Percentiles rank a stretch among this genome's conserved stretches.
Conservation (phyloP, 1,284 basidiomycete species). For the Xerocomus minutiporus region DNA sequence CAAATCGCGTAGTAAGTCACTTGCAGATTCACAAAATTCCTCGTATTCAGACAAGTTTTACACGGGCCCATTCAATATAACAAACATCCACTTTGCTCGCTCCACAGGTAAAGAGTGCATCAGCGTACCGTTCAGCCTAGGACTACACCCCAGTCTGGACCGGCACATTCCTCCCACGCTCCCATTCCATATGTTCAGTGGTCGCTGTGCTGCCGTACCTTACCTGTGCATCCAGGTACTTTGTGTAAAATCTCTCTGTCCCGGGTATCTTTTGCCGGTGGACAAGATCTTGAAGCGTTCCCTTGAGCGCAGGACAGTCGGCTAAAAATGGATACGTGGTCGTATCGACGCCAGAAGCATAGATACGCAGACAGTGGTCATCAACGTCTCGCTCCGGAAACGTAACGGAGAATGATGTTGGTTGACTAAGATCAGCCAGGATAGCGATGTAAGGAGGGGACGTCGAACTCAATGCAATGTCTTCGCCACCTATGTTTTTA, state of each 20-base stretch:
- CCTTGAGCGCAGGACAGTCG: not conserved
- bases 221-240: not conserved
- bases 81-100: too few species aligned
- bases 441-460: not conserved
- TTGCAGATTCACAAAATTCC: too few species aligned
- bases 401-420: not conserved
- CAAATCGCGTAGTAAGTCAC: too few species aligned
- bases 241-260: not conserved
- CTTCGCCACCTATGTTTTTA: not conserved
- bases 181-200: not conserved
- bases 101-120: too few species aligned
- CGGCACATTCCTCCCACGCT: not conserved
- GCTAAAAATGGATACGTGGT: slow-evolving; percentile 3
- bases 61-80: too few species aligned
- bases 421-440: not conserved
- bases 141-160: too few species aligned
- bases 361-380: slow-evolving; percentile 8
- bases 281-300: not conserved
- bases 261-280: not conserved
- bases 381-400: not conserved
- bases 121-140: too few species aligned
- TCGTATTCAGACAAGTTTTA: too few species aligned
- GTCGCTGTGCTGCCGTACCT: not conserved
- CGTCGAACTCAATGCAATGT: not conserved
- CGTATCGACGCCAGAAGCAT: slow-evolving; percentile 6